Base-by-base conservation (phyloP, 2,329 filamentous ascomycete species). In the Beauveria scarabaeidicola region DNA sequence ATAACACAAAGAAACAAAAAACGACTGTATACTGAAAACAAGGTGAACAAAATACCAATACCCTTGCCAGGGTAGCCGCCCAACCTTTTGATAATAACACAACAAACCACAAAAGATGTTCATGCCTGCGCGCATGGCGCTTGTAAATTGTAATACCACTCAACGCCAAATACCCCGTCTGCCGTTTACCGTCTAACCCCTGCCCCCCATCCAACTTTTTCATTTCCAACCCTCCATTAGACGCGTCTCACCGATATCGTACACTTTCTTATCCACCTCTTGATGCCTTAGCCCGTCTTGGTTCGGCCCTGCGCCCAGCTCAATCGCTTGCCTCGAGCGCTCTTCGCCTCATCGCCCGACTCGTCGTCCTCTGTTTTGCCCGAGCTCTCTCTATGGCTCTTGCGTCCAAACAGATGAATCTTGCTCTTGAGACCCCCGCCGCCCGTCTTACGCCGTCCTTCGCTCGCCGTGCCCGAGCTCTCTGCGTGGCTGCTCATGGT, bases 341-440 rank as follows among this genome's bases (percentile, higher is more conserved):
- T 56, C 52, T 62, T 61, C 50, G 58, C 63, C 17, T 63, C 63
- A 21, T 67, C 67, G n/a, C 68, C 66, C 5, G 63, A 63, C 27
- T 61, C 65, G 2, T 66, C 68, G 13, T 66, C 65, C 10, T 64
- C 63, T 5, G 48, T 59, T 5, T 58, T 55, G 36, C 44, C 65
- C 61, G 55, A 62, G 46, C 60, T 64, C 47, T 70, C 67, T 10
- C 66, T 64, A 25, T 66, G 64, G 44, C 63, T 65, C 65, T 65
- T 68, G 46, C 68, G 68, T 1, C 72, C 71, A 29, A 75, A 64
- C 17, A 72, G 71, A 47, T 66, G 70, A 17, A 75, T 65, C 61
- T 69, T 73, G 52, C 74, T 72, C 54, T 73, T 69, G 15, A 75
- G 61, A 5, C 70, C 71, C 29, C 65, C 66, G 19, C 66, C 66